Evolutionary conservation across 129 eudicot species (phyloP), one percentile per base, ranked within the genome.

Genomic region (Erigeron canadensis): DNA sequence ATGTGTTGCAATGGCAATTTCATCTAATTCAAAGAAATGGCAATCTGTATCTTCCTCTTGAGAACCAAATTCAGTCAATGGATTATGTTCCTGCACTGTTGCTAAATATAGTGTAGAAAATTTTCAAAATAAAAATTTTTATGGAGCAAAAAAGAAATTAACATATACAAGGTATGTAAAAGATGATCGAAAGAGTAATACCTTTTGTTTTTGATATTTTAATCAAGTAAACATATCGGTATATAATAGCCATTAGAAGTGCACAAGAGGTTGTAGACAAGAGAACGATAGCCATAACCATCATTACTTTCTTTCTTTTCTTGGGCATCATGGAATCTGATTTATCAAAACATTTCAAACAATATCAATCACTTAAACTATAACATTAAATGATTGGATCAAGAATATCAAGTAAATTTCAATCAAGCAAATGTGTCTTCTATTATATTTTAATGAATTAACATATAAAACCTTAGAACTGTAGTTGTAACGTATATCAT

Each of bases 1-100:
- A 65, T 79, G 77, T 6, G 92, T 86, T 0, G 92, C 92, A 56
- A 81, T 63, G 51, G 80, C 13, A 51, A 86, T 75, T 62, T 77
- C 82, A 6, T 66, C 82, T 41, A 84, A 53, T 37, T 73, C 77
- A 44, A 75, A 84, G 19, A 79, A 23, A 54, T 61, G 82, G 10
- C 81, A 78, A 56, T 63, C 71, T 28, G 81, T 53, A 70, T 78
- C 77, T 44, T 78, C 72, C 34, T 78, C 72, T 70, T 71, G 77
- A 78, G 77, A 54, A 53, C 71, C 75, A 55, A 78, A 71, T 45
- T 63, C 81, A 70, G 77, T 61, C 63, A 77, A 38, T 48, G 70
- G 74, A 54, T 71, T 71, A 10, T 76, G 60, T 43, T 43, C 77
- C 53, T n/a, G 79, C 56, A 61, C 58, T 6, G 59, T 46, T 76